Conservation (phyloP, 306 rosid species). For the Cicer pinnatifidum region DNA sequence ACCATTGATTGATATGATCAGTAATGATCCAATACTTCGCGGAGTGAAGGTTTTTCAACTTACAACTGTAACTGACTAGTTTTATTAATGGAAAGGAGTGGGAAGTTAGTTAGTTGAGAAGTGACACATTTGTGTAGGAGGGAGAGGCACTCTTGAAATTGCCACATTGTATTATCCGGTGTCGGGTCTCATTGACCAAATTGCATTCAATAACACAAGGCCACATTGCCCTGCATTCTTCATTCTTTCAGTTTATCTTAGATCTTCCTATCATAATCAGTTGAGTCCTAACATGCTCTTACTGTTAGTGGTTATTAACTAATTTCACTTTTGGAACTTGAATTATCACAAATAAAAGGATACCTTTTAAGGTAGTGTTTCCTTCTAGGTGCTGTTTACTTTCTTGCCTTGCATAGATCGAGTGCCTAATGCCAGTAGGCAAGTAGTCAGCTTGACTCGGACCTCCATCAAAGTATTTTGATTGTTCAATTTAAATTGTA, state of each 20-base stretch:
- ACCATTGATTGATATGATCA: conserved; percentile 87
- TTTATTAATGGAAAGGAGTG: too few species aligned
- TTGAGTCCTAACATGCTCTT: background rate
- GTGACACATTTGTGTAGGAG: too few species aligned
- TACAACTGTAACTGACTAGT: background rate
- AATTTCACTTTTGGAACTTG: conserved; percentile 9
- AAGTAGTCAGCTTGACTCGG: conserved; percentile 20
- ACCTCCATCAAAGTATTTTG: conserved; percentile 40
- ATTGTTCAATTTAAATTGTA: conserved; percentile 33
- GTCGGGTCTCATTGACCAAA: background rate
- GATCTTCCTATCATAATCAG: background rate
- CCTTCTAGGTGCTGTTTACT: conserved; percentile 39
- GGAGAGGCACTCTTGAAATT: background rate
- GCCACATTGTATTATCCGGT: background rate
- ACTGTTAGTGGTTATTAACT: conserved; percentile 21
- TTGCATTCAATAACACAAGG: background rate
- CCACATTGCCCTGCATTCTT: background rate
- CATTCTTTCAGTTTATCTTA: background rate
- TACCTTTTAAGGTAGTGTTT: conserved; percentile 24
- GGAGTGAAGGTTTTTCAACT: conserved; percentile 80
- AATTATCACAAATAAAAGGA: conserved; percentile 3
- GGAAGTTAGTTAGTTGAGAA: too few species aligned
- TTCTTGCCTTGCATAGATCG: conserved; percentile 26
- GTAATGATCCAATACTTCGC: conserved; percentile 84
- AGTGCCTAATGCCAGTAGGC: conserved; percentile 5